phyloP scores from a whole-genome alignment of 768 basidiomycete genomes.

The Auricularia cornea region DNA sequence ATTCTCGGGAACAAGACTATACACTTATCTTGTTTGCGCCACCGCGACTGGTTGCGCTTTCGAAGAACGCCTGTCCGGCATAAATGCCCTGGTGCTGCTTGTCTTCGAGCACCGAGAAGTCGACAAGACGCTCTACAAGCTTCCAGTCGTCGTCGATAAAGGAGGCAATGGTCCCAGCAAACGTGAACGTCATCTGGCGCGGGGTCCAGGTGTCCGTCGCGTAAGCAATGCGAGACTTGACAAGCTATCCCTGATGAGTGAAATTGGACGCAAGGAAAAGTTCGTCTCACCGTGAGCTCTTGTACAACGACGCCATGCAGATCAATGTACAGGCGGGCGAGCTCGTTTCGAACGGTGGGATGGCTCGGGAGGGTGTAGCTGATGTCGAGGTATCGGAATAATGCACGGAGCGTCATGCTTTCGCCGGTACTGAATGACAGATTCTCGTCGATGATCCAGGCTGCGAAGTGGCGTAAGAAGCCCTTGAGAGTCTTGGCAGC shows the following conservation, averaged over 20 bases:
- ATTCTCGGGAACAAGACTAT: not conserved
- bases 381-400: constrained; percentile 12
- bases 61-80: constrained; percentile 23
- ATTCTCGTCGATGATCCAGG: constrained; percentile 9
- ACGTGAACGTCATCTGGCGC: constrained; percentile 15
- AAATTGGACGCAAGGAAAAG: not conserved
- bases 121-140: constrained; percentile 10
- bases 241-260: not conserved
- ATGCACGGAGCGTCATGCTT: constrained; percentile 6
- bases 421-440: constrained; percentile 20
- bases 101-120: constrained; percentile 12
- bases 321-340: constrained; percentile 12
- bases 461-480: not conserved
- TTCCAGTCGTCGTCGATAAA: constrained; percentile 17
- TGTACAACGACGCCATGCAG: constrained; percentile 15
- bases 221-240: constrained; percentile 12
- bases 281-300: constrained; percentile 11
- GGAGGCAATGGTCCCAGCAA: constrained; percentile 11
- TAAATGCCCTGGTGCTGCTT: constrained; percentile 21
- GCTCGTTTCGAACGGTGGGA: constrained; percentile 19
- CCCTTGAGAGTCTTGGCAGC: constrained; percentile 18
- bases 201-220: constrained; percentile 13
- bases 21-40: constrained; percentile 28
- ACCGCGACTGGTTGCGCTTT: constrained; percentile 16
- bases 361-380: constrained; percentile 17